A percentile compares a stretch with the other conserved stretches of the same genome.
Conservation (phyloP, 2,329 filamentous ascomycete species). For the Dryadomyces quercus-mongolicae region DNA sequence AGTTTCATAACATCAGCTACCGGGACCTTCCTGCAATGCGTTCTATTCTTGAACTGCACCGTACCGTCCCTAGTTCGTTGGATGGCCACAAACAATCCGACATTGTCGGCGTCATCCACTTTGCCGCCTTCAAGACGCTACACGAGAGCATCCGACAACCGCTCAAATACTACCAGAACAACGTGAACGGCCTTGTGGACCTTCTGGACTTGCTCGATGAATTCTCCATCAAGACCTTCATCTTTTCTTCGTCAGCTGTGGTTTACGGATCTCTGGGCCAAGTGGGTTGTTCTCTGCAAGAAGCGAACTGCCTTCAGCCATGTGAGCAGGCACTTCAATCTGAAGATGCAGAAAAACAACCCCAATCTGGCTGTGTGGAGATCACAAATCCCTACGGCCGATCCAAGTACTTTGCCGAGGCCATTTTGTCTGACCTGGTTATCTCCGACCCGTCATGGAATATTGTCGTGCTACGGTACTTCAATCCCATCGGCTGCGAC, state of each 20-base stretch:
- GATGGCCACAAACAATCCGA: conserved; percentile 23
- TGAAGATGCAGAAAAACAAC: conserved; percentile 19
- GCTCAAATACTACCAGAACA: conserved; percentile 55
- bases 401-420: conserved; percentile 57
- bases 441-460: conserved; percentile 48
- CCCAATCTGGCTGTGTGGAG: conserved; percentile 29
- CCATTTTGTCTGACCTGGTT: conserved; percentile 50
- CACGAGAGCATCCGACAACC: conserved; percentile 49
- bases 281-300: conserved; percentile 36
- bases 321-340: conserved; percentile 30
- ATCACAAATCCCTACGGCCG: conserved; percentile 55
- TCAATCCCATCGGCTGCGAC: conserved; percentile 57
- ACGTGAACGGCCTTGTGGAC: conserved; percentile 50
- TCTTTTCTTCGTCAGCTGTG: conserved; percentile 56
- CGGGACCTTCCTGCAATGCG: conserved; percentile 22
- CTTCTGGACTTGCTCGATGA: conserved; percentile 44
- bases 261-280: conserved; percentile 49
- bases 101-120: conserved; percentile 55
- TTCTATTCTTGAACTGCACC: conserved; percentile 24
- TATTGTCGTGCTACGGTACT: conserved; percentile 52
- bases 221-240: conserved; percentile 51
- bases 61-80: not conserved
- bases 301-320: conserved; percentile 43
- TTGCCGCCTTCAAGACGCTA: conserved; percentile 56
- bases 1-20: conserved; percentile 27